Base-by-base conservation (phyloP, 257 asterid genomes). In the Plectranthus barbatus region DNA sequence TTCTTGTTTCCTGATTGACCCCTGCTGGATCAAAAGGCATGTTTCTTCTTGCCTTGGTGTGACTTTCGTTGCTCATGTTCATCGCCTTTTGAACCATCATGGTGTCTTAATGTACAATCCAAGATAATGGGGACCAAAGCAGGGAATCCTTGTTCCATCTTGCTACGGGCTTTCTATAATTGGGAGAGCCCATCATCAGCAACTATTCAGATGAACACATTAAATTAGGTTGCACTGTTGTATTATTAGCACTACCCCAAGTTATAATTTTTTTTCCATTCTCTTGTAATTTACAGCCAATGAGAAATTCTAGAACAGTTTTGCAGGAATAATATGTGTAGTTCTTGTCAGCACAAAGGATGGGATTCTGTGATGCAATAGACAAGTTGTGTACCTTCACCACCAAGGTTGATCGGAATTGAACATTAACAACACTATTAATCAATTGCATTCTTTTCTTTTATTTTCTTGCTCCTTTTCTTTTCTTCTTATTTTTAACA, bases 291-390 rank as follows among this genome's bases (percentile, higher is more conserved):
- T 81, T 87, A 86, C 75, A 67, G 79, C 74, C 72, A 74, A 69
- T 68, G 83, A 78, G 77, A 59, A 79, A 76, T 66, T 75, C 71
- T 80, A 84, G 90, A 84, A 76, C 87, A 92, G 93, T 89, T 92
- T 92, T 92, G 96, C 86, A 80, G 85, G 95, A 86, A 83, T 81
- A 86, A 88, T 82, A 67, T 80, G 80, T 81, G 82, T 82, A 81
- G 31, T 5, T 26, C 31, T 26, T 1, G 31, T 26, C 3, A 26
- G 5, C n/a, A 26, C 31, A 26, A 26, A 1, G 31, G 31, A n/a
- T 26, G 31, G 31, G 31, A 26, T 26, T 26, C 3, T 5, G 5
- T 26, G 31, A 26, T 26, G 31, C 31, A 26, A 26, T 26, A 26
- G 31, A 1, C 31, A n/a, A n/a, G n/a, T 26, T 26, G 31, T 26